Conservation (phyloP, 1,139 yeast genomes). For the Kodamaea suecica region DNA sequence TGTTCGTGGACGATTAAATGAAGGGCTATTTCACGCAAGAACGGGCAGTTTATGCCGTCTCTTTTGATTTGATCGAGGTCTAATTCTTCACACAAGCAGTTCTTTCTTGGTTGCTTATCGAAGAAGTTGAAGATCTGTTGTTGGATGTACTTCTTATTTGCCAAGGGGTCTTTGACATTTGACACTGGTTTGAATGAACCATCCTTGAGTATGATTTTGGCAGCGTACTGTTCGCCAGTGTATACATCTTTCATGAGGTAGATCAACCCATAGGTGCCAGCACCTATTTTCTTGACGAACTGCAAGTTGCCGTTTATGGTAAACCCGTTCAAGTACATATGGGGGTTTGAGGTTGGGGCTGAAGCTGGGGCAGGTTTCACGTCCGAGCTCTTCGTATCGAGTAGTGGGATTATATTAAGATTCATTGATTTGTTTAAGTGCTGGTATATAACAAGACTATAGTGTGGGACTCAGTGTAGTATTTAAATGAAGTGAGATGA, state of each 20-base stretch:
- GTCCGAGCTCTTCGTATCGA: constrained; percentile 1
- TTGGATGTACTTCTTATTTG: constrained; percentile 33
- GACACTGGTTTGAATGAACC: constrained; percentile 20
- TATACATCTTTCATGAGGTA: constrained; percentile 60
- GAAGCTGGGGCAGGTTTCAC: neutral
- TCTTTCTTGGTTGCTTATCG: constrained; percentile 14
- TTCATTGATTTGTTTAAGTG: constrained; percentile 3
- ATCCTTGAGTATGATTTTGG: constrained; percentile 66
- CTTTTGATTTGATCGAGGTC: constrained; percentile 42
- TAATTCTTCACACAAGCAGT: constrained; percentile 26
- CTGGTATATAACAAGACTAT: neutral
- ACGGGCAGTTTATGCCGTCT: constrained; percentile 43
- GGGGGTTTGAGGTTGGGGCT: constrained; percentile 2
- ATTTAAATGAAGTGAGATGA: too few species aligned
- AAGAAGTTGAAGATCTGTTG: constrained; percentile 31
- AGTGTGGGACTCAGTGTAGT: too few species aligned
- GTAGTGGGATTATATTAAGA: constrained; percentile 6
- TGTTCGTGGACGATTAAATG: constrained; percentile 76
- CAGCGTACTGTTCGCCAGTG: constrained; percentile 57
- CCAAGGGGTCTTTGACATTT: constrained; percentile 22
- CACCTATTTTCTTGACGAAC: constrained; percentile 63
- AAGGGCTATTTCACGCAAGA: constrained; percentile 64
- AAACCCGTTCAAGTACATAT: constrained; percentile 24
- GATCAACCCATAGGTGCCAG: constrained; percentile 88
- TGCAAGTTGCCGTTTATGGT: constrained; percentile 41